Evolutionary conservation across 192 early-diverging fungal genomes (phyloP).

Genomic region (Umbelopsis ramanniana): DNA sequence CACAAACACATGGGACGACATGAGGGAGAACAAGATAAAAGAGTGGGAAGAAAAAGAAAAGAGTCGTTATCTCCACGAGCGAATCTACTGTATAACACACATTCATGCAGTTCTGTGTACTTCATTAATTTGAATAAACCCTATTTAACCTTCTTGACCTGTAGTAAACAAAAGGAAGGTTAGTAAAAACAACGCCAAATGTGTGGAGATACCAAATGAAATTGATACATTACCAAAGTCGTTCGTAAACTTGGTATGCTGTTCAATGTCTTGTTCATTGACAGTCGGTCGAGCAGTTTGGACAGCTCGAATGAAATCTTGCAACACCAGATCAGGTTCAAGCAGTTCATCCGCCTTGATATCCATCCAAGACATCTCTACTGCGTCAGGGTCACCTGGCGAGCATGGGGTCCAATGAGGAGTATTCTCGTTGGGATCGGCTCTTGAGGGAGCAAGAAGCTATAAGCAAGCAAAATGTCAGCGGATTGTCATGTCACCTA

Average conservation of each 20-base stretch:
- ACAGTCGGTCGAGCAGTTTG: slow-evolving; percentile 81
- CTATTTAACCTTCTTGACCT: slow-evolving; percentile 18
- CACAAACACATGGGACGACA: not conserved
- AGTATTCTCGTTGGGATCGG: slow-evolving; percentile 52
- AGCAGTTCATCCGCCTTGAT: slow-evolving; percentile 83
- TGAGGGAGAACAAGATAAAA: not conserved
- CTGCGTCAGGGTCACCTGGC: slow-evolving; percentile 85
- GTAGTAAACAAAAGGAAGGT: not conserved
- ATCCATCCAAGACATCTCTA: slow-evolving; percentile 89
- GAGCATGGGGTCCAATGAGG: slow-evolving; percentile 90
- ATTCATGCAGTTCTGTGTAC: not conserved
- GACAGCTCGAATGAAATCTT: slow-evolving; percentile 87
- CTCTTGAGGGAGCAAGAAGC: slow-evolving; percentile 63
- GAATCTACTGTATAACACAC: slow-evolving; percentile 7
- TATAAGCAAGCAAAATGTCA: slow-evolving; percentile 16
- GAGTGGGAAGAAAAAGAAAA: not conserved
- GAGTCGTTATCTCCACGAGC: not conserved
- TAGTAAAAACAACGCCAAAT: not conserved
- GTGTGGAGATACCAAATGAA: not conserved
- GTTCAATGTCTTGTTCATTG: slow-evolving; percentile 77
- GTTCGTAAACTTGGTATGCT: slow-evolving; percentile 89
- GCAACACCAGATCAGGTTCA: slow-evolving; percentile 86
- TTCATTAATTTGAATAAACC: not conserved
- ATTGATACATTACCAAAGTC: slow-evolving; percentile 63
- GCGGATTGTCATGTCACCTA: not conserved